phyloP scores from a whole-genome alignment of 106 monocot species.

The Platanthera zijinensis region DNA sequence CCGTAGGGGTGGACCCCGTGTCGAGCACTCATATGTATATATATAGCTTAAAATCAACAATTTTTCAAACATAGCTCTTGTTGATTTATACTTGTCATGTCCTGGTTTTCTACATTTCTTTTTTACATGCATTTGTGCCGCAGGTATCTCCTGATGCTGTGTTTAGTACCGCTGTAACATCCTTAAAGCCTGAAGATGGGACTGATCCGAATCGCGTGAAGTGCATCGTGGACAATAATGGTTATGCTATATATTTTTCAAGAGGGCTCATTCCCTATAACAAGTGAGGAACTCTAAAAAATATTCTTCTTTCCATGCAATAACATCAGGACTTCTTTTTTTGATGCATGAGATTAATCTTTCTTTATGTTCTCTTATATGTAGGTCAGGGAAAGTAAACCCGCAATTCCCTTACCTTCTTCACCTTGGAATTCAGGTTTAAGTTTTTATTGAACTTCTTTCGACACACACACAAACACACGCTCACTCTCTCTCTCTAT shows the following conservation, averaged over 20 bases:
- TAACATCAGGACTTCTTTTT: not conserved
- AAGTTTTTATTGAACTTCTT: not conserved
- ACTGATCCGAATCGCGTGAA: slow-evolving; percentile 81
- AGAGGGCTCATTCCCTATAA: slow-evolving; percentile 93
- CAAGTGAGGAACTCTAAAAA: slow-evolving; percentile 40
- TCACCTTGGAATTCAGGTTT: slow-evolving; percentile 96
- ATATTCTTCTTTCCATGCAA: not conserved
- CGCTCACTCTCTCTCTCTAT: too few relatives aligned
- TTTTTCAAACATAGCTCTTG: not conserved
- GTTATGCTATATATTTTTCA: slow-evolving; percentile 96
- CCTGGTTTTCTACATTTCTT: not conserved
- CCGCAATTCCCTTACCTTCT: slow-evolving; percentile 75
- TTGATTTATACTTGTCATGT: not conserved
- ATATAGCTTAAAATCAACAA: too few relatives aligned
- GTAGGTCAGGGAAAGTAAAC: slow-evolving; percentile 76
- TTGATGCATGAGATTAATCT: not conserved
- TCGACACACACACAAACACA: too few relatives aligned
- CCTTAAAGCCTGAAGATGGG: slow-evolving; percentile 88
- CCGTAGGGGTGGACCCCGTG: too few relatives aligned
- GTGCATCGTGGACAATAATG: slow-evolving; percentile 74
- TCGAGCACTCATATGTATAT: too few relatives aligned
- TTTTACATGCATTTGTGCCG: slow-evolving; percentile 4
- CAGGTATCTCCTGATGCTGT: slow-evolving; percentile 92
- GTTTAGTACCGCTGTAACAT: slow-evolving; percentile 91
- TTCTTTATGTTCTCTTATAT: slow-evolving; percentile 9